phyloP scores from a whole-genome alignment of 2,329 filamentous ascomycete genomes.

The Helicocarpus griseus region DNA sequence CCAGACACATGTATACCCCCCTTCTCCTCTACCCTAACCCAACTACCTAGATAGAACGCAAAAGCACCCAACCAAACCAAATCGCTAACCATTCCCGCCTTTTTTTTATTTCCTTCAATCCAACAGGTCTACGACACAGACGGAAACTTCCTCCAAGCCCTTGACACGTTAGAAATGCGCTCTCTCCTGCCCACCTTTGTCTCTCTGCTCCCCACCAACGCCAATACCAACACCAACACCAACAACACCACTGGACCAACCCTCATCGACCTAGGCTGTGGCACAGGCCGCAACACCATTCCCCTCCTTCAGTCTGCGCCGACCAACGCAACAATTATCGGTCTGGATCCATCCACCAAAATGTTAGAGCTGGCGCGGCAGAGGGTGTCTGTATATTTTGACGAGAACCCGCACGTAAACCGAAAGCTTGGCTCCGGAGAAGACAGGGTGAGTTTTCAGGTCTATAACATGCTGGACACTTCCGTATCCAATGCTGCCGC shows the following conservation, averaged over 20 bases:
- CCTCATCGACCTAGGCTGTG: constrained; percentile 55
- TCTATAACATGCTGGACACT: constrained; percentile 34
- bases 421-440: no score
- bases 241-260: constrained; percentile 14
- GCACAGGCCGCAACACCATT: constrained; percentile 54
- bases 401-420: neutral
- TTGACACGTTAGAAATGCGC: constrained; percentile 50
- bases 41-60: neutral
- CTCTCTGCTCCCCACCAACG: constrained; percentile 14
- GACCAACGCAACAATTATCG: constrained; percentile 34
- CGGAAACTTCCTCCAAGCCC: constrained; percentile 55
- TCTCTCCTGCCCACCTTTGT: constrained; percentile 43
- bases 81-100: neutral
- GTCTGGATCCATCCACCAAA: constrained; percentile 46
- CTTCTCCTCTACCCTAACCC: neutral
- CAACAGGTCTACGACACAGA: constrained; percentile 52
- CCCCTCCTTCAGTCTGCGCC: constrained; percentile 32
- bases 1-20: neutral
- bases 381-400: constrained; percentile 21
- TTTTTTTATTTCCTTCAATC: neutral
- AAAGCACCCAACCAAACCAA: neutral
- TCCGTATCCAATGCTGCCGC: no score
- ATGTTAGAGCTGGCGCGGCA: constrained; percentile 48
- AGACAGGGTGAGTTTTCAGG: constrained; percentile 9
- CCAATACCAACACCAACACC: constrained; percentile 7